phyloP scores from a whole-genome alignment of 2,329 filamentous ascomycete genomes.

The Monosporascus sp. region DNA sequence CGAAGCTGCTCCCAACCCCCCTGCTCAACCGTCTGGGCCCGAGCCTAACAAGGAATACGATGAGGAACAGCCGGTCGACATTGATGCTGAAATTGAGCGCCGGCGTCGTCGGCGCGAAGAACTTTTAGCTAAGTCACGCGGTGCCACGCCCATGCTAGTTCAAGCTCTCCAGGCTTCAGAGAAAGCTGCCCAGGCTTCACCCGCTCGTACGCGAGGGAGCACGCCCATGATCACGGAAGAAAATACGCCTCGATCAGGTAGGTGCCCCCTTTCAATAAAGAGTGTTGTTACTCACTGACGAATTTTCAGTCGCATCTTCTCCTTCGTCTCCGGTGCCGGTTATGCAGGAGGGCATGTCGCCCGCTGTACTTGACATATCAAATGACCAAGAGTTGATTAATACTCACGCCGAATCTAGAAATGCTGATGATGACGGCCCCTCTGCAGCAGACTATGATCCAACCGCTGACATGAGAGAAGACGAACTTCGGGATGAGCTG shows the following conservation, averaged over 20 bases:
- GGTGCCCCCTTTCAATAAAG: conserved; percentile 17
- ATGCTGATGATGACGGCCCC: conserved; percentile 56
- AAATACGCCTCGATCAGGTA: conserved; percentile 44
- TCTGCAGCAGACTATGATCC: conserved; percentile 78
- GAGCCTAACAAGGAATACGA: conserved; percentile 37
- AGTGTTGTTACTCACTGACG: conserved; percentile 12
- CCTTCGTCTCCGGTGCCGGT: conserved; percentile 35
- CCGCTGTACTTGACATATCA: conserved; percentile 56
- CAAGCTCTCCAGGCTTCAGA: conserved; percentile 64
- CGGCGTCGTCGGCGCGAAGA: conserved; percentile 80
- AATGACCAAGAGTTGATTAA: conserved; percentile 66
- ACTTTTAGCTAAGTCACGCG: conserved; percentile 75
- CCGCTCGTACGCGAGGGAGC: conserved; percentile 39
- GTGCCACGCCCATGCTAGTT: conserved; percentile 67
- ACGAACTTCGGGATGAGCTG: conserved; percentile 55
- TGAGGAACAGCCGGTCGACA: conserved; percentile 61
- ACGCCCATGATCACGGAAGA: conserved; percentile 33
- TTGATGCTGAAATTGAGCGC: conserved; percentile 78
- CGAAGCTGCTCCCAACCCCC: conserved; percentile 22
- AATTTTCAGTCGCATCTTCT: conserved; percentile 22
- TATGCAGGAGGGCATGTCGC: conserved; percentile 48
- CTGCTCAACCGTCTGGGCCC: conserved; percentile 26
- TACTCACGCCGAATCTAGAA: conserved; percentile 38
- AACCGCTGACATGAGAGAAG: conserved; percentile 69
- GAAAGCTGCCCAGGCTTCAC: conserved; percentile 51